Conservation (phyloP, 169 alveolate species). For the Plasmodium falciparum region DNA sequence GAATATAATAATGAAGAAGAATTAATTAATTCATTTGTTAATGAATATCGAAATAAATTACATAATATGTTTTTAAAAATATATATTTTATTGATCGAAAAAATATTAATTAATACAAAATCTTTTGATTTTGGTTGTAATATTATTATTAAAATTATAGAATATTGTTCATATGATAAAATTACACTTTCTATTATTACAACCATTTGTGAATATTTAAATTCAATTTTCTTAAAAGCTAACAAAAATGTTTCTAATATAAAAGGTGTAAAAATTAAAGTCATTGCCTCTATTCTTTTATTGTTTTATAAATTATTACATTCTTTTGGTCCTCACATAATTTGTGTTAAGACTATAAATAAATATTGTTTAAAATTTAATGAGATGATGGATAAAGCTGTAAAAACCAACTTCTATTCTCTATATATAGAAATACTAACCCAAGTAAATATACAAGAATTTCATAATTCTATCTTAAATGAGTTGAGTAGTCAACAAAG, state of each 20-base stretch:
- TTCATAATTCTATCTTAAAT: constrained; percentile 59
- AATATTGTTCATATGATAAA: constrained; percentile 57
- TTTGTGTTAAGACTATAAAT: constrained; percentile 69
- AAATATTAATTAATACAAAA: constrained; percentile 44
- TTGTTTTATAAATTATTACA: constrained; percentile 31
- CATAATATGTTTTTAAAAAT: constrained; percentile 42
- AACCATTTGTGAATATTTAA: constrained; percentile 30
- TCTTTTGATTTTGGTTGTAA: constrained; percentile 72
- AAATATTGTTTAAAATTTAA: constrained; percentile 65
- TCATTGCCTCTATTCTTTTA: constrained; percentile 22
- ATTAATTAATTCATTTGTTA: constrained; percentile 44
- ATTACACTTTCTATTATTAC: constrained; percentile 42
- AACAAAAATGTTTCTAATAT: constrained; percentile 37
- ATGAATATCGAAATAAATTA: constrained; percentile 50
- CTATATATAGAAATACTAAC: constrained; percentile 51
- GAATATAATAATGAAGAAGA: constrained; percentile 41
- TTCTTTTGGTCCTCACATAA: constrained; percentile 27
- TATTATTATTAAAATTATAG: constrained; percentile 51
- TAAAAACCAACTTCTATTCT: constrained; percentile 57
- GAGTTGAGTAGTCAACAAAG: constrained; percentile 50
- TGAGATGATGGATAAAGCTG: constrained; percentile 62
- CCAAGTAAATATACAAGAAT: constrained; percentile 32
- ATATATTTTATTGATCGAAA: constrained; percentile 31
- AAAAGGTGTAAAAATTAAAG: constrained; percentile 67
- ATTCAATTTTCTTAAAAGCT: constrained; percentile 40